Evolutionary conservation across 2,329 filamentous ascomycete species (phyloP).

Genomic region (Purpureocillium takamizusanense): DNA sequence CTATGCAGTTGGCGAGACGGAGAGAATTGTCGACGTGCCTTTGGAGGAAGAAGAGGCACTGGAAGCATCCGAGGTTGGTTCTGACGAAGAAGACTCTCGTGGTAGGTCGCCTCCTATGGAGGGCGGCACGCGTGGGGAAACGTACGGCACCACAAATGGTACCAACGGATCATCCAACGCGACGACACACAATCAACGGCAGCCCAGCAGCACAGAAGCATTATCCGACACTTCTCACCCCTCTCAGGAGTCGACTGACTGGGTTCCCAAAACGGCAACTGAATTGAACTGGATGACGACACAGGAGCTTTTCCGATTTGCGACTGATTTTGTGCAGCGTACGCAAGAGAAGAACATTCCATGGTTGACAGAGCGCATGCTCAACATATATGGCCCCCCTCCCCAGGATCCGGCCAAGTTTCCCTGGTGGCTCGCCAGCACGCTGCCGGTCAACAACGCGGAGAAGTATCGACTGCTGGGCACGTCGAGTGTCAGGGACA

Average conservation of each 20-base stretch:
- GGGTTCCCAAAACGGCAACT: background rate
- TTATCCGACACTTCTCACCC: no score
- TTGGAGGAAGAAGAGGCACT: conserved; percentile 69
- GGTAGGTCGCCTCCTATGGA: no score
- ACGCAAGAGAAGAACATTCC: conserved; percentile 61
- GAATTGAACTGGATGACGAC: conserved; percentile 51
- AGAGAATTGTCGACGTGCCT: conserved; percentile 74
- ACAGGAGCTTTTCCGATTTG: conserved; percentile 56
- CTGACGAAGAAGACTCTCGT: background rate
- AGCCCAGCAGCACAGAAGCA: no score
- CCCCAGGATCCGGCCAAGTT: conserved; percentile 70
- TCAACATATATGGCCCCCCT: conserved; percentile 67
- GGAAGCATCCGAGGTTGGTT: conserved; percentile 54
- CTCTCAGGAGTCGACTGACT: no score
- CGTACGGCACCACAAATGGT: no score
- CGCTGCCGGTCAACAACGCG: conserved; percentile 66
- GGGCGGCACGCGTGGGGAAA: no score
- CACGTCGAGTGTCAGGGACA: conserved; percentile 67
- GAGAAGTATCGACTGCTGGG: conserved; percentile 72
- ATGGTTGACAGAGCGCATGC: conserved; percentile 66
- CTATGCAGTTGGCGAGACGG: conserved; percentile 67
- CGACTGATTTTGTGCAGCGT: conserved; percentile 56
- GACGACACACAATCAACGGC: background rate
- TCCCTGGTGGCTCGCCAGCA: conserved; percentile 84
- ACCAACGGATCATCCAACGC: background rate